phyloP scores from a whole-genome alignment of 495 filamentous ascomycete species.

The Penicillium alfredii region DNA sequence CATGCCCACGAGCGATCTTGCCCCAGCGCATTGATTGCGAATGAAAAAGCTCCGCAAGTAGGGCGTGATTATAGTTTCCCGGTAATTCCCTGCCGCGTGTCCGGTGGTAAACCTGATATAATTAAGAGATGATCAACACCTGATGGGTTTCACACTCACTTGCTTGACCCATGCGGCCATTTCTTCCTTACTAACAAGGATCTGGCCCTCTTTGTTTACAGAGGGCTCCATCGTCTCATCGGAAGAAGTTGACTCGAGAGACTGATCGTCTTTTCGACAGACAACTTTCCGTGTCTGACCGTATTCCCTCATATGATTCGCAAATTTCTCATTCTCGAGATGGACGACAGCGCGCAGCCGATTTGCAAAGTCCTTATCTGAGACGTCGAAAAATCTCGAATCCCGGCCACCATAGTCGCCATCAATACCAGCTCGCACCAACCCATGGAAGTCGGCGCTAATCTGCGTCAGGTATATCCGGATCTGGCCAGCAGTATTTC shows the following conservation, averaged over 20 bases:
- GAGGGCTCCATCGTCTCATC: background rate
- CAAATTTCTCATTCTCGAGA: slow-evolving; percentile 18
- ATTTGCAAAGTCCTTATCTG: background rate
- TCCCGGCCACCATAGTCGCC: slow-evolving; percentile 14
- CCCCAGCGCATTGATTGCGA: slow-evolving; percentile 30
- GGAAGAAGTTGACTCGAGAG: background rate
- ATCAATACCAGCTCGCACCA: slow-evolving; percentile 17
- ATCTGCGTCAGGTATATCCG: slow-evolving; percentile 18
- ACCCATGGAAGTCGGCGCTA: slow-evolving; percentile 9
- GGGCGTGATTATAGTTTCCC: slow-evolving; percentile 40
- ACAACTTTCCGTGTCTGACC: slow-evolving; percentile 15
- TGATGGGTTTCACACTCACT: slow-evolving; percentile 1
- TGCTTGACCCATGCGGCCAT: slow-evolving; percentile 14
- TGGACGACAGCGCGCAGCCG: slow-evolving; percentile 21
- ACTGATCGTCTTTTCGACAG: background rate
- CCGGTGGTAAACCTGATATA: slow-evolving; percentile 12
- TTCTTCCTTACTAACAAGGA: slow-evolving; percentile 4
- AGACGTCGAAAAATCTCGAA: slow-evolving; percentile 6
- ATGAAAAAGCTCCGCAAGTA: slow-evolving; percentile 35
- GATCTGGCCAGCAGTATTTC: slow-evolving; percentile 11
- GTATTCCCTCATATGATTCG: slow-evolving; percentile 14
- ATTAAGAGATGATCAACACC: background rate
- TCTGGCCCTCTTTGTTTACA: background rate
- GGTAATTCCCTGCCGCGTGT: slow-evolving; percentile 35
- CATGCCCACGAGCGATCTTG: slow-evolving; percentile 12